These are phyloP conservation scores for Aureobasidium sp. DNA, from an alignment of 2,329 filamentous ascomycete genomes.

Conservation along the genomic window DNA sequence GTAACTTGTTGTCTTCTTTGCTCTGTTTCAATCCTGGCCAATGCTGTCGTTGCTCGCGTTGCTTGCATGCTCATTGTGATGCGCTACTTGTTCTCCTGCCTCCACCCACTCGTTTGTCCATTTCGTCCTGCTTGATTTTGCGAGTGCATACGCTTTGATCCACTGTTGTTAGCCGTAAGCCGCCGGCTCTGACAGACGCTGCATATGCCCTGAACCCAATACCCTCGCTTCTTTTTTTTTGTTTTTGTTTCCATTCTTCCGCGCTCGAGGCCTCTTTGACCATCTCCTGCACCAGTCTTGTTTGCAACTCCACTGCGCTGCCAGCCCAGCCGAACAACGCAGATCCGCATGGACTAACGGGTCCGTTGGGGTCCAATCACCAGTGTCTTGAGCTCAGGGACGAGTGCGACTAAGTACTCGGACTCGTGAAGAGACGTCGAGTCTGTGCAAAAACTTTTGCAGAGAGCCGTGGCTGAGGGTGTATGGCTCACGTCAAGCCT, in stretches of 20 bases:
- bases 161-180: slow-evolving; percentile 5
- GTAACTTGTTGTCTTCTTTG: not conserved
- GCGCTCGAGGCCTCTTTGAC: not conserved
- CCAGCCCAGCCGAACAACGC: not conserved
- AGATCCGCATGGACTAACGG: slow-evolving; percentile 6
- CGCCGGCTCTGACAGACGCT: slow-evolving; percentile 9
- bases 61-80: slow-evolving; percentile 5
- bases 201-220: slow-evolving; percentile 3
- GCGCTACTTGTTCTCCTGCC: not conserved
- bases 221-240: slow-evolving; percentile 11
- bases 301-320: not conserved
- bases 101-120: not conserved
- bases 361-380: not conserved
- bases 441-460: not conserved
- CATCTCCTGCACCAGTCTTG: not conserved
- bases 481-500: slow-evolving; percentile 9
- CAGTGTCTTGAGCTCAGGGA: slow-evolving; percentile 3
- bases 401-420: not conserved
- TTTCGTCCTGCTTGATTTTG: not conserved
- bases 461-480: not conserved
- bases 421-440: slow-evolving; percentile 2
- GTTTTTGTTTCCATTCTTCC: slow-evolving; percentile 14
- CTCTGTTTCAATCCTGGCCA: slow-evolving; percentile 1
- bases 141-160: slow-evolving; percentile 2
- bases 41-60: slow-evolving; percentile 5